Percentiles rank a stretch among this genome's conserved stretches.
These are phyloP conservation scores for Hebeloma cylindrosporum DNA, from an alignment of 768 basidiomycete genomes.

Conservation along the genomic window DNA sequence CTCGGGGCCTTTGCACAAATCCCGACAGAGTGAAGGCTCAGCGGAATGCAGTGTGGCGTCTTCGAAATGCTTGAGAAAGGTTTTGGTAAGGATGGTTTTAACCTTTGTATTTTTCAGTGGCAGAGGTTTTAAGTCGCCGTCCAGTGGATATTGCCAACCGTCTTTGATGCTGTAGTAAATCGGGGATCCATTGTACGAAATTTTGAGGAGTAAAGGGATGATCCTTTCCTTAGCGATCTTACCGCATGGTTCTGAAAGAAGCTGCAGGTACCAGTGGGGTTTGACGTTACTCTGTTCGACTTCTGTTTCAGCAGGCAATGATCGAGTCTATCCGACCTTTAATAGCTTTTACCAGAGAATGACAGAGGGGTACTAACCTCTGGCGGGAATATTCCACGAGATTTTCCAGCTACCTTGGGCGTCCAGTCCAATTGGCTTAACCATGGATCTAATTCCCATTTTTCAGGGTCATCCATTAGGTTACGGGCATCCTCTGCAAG, in stretches of 20 bases:
- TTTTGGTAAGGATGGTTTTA: conserved; percentile 44
- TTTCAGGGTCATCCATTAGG: conserved; percentile 43
- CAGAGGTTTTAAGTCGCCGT: conserved; percentile 36
- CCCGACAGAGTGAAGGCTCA: conserved; percentile 44
- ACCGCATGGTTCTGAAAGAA: conserved; percentile 45
- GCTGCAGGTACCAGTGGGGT: conserved; percentile 59
- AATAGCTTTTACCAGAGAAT: too few species aligned
- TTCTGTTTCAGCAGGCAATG: too few species aligned
- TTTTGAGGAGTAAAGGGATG: conserved; percentile 65
- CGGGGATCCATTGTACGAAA: conserved; percentile 62
- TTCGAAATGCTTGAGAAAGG: conserved; percentile 47
- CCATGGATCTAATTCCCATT: conserved; percentile 80
- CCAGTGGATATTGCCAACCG: conserved; percentile 64
- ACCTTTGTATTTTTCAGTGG: conserved; percentile 45
- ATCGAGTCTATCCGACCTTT: too few species aligned
- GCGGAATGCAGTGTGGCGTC: conserved; percentile 40
- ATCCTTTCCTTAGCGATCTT: conserved; percentile 46
- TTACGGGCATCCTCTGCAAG: conserved; percentile 71
- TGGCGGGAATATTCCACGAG: conserved; percentile 52
- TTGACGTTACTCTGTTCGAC: too few species aligned
- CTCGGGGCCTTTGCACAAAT: conserved; percentile 45
- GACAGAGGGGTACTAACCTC: conserved; percentile 14
- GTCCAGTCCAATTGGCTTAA: conserved; percentile 93
- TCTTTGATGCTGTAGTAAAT: conserved; percentile 52
- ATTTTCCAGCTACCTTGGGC: conserved; percentile 74